Evolutionary conservation across 2,329 filamentous ascomycete species (phyloP).

Genomic region (Trichoderma sp.): DNA sequence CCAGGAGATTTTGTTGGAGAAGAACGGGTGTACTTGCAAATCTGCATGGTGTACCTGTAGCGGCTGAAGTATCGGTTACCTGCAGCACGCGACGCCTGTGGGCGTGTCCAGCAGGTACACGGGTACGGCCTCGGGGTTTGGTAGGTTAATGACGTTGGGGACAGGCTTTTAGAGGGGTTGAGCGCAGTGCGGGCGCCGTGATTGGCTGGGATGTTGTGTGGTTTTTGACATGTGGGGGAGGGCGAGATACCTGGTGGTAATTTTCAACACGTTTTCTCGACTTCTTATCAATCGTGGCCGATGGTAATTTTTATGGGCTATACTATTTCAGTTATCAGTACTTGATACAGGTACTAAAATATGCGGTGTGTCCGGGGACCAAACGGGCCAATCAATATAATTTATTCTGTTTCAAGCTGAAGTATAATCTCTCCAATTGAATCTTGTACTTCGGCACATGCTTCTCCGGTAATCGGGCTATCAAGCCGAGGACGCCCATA

Average conservation of each 20-base stretch:
- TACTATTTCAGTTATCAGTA: background rate
- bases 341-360: background rate
- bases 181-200: background rate
- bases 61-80: background rate
- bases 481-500: background rate
- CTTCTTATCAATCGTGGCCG: background rate
- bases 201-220: background rate
- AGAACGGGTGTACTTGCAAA: background rate
- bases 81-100: background rate
- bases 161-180: background rate
- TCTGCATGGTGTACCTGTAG: background rate
- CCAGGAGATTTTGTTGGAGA: slow-evolving; percentile 2
- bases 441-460: background rate
- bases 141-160: background rate
- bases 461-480: background rate
- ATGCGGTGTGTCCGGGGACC: background rate
- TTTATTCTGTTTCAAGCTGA: background rate
- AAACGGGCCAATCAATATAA: background rate
- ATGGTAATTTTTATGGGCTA: background rate
- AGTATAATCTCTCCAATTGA: background rate
- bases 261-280: background rate
- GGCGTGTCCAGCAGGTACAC: background rate
- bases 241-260: background rate
- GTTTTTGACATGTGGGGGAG: background rate
- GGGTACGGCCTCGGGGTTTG: background rate